These are phyloP conservation scores for Starmerella floris DNA, from an alignment of 805 yeast species.

Conservation along the genomic window DNA sequence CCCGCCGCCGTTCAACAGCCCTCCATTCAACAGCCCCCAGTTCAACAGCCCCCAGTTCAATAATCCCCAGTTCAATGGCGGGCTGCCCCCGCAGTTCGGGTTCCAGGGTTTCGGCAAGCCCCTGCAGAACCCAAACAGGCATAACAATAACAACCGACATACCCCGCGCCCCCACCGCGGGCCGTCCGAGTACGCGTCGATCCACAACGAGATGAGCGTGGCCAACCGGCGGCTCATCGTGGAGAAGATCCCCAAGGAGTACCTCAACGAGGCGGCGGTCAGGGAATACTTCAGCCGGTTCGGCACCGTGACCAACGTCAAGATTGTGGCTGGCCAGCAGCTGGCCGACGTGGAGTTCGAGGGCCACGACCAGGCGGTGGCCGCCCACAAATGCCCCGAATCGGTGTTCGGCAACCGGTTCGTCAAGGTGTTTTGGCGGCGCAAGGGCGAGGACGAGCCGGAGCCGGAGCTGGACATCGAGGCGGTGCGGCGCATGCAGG, in stretches of 20 bases:
- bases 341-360: constrained; percentile 32
- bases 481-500: constrained; percentile 29
- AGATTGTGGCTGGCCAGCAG: constrained; percentile 23
- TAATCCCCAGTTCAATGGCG: neutral
- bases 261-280: constrained; percentile 28
- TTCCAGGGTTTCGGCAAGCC: constrained; percentile 3
- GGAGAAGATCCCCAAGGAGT: constrained; percentile 35
- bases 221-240: constrained; percentile 29
- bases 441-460: constrained; percentile 14
- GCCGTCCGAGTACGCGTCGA: constrained; percentile 1
- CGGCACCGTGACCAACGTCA: constrained; percentile 29
- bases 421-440: constrained; percentile 35
- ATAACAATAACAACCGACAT: neutral
- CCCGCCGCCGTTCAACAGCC: neutral
- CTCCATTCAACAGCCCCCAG: neutral
- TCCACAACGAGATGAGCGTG: constrained; percentile 22
- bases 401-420: constrained; percentile 39
- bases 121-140: neutral
- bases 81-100: constrained; percentile 6
- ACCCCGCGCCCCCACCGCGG: constrained; percentile 1
- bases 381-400: constrained; percentile 34
- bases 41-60: neutral
- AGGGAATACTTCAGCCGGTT: constrained; percentile 32
- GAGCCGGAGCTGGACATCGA: constrained; percentile 30
- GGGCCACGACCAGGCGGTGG: constrained; percentile 30